Evolutionary conservation across 177 flowering plant species (phyloP).

Genomic region (Vitis hybrid): DNA sequence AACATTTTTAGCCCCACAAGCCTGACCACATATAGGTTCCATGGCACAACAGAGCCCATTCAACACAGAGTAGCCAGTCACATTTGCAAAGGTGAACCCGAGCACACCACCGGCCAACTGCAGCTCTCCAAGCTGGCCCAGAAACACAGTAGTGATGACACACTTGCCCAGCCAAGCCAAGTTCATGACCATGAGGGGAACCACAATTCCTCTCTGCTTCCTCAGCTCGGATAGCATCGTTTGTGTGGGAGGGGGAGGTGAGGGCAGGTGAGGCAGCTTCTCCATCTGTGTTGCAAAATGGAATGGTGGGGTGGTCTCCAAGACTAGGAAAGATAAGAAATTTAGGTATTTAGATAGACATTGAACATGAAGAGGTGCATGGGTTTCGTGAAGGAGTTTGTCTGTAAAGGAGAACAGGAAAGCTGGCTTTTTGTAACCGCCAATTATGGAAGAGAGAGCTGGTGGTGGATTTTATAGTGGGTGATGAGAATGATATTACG

Average conservation of each 20-base stretch:
- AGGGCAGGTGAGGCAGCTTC: constrained; percentile 6
- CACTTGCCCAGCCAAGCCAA: constrained; percentile 65
- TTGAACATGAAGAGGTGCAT: constrained; percentile 17
- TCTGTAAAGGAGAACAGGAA: constrained; percentile 2
- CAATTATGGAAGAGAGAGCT: constrained; percentile 18
- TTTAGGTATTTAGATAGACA: constrained; percentile 3
- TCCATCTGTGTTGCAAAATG: constrained; percentile 27
- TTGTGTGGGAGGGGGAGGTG: constrained; percentile 10
- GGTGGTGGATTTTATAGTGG: constrained; percentile 24
- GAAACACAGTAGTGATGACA: constrained; percentile 74
- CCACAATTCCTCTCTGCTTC: constrained; percentile 41
- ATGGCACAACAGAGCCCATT: constrained; percentile 81
- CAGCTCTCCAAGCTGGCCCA: constrained; percentile 79
- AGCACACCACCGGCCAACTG: constrained; percentile 77
- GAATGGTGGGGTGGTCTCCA: constrained; percentile 5
- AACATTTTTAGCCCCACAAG: constrained; percentile 75
- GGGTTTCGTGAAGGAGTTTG: constrained; percentile 35
- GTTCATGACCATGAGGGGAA: constrained; percentile 75
- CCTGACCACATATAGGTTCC: constrained; percentile 96
- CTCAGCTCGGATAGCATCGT: constrained; percentile 47
- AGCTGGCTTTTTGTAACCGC: constrained; percentile 22
- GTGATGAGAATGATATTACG: constrained; percentile 23
- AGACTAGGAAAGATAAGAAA: background rate
- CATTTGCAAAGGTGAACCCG: constrained; percentile 87
- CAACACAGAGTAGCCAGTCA: constrained; percentile 82